Evolutionary conservation across 208 protist genomes (phyloP).

Genomic region (Jaenimonas drosophilae): DNA sequence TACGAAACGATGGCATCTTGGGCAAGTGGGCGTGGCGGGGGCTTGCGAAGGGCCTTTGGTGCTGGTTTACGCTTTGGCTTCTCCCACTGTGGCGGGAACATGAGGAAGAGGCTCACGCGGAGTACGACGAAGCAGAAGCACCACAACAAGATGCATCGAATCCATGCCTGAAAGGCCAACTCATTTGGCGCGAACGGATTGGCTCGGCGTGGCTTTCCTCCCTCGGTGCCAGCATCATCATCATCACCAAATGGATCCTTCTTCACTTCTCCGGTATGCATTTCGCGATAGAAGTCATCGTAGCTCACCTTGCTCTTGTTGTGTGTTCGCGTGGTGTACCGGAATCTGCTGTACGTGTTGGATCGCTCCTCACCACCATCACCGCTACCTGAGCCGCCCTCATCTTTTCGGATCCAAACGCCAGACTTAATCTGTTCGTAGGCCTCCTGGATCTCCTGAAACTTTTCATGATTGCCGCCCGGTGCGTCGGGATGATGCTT

Average conservation of each 20-base stretch:
- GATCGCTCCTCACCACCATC: conserved; percentile 26
- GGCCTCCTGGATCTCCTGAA: conserved; percentile 85
- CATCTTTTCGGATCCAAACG: conserved; percentile 67
- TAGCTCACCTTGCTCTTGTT: conserved; percentile 79
- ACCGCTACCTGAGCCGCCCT: conserved; percentile 8
- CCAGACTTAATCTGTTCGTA: conserved; percentile 86
- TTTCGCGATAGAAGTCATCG: conserved; percentile 85
- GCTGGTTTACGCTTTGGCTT: conserved; percentile 62
- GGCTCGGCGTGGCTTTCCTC: conserved; percentile 55
- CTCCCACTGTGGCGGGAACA: conserved; percentile 79
- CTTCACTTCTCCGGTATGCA: conserved; percentile 83
- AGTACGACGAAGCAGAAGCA: conserved; percentile 57
- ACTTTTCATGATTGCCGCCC: conserved; percentile 76
- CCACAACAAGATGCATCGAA: conserved; percentile 84
- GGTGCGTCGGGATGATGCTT: conserved; percentile 88
- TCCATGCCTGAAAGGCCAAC: conserved; percentile 74
- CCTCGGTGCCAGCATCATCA: conserved; percentile 20
- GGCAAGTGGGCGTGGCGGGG: conserved; percentile 8
- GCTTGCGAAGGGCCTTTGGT: conserved; percentile 21
- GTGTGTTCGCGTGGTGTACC: conserved; percentile 78
- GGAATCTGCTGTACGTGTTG: conserved; percentile 82
- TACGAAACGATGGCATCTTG: too few relatives aligned
- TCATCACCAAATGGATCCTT: conserved; percentile 73
- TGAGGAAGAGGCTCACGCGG: conserved; percentile 55
- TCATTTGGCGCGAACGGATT: conserved; percentile 78